Base-by-base conservation (phyloP, 2,329 filamentous ascomycete genomes). In the Zasmidium cellare region DNA sequence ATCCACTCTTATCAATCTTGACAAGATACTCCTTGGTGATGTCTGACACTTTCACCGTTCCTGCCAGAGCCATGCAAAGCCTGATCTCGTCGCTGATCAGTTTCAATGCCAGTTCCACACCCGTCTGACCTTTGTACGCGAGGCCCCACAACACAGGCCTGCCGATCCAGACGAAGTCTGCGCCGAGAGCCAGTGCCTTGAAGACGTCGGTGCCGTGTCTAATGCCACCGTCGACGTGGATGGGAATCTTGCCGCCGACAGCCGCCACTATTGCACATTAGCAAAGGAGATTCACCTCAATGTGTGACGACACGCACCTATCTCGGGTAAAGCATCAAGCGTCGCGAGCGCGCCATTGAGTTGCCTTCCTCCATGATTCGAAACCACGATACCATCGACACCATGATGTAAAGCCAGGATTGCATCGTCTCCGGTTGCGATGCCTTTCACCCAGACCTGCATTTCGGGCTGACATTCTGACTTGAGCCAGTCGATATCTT, bases 161-260 rank as follows among this genome's bases (percentile, higher is more conserved):
- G 0, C 81, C 80, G 7, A 81, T 69, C 78, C 72, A 83, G 57
- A 72, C 78, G 67, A 74, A 82, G 53, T 81, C 73, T 0, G 80
- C 81, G 2, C 80, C 81, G 2, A 84, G 67, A 2, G 79, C 78
- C 2, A 84, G 68, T 1, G 82, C 83, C 67, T 86, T 86, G 71
- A 86, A 80, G 11, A 85, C 76, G 67, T 86, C 83, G 0, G 77
- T 80, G 0, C 82, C 84, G 14, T 79, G 77, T 41, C 46, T 49
- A 28, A 86, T 79, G 0, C 84, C 83, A 11, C 78, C 81, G 65
- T 89, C 87, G 16, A 89, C 81, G 46, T 88, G 78, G 19, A 89
- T 77, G 0, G 81, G 81, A n/a, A 87, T 75, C 57, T 78, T 79
- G 18, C 79, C 78, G 1, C 69, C 63, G 1, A 73, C 75, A 5